Conservation (phyloP, 2,329 filamentous ascomycete genomes). For the Epichloe sp. region DNA sequence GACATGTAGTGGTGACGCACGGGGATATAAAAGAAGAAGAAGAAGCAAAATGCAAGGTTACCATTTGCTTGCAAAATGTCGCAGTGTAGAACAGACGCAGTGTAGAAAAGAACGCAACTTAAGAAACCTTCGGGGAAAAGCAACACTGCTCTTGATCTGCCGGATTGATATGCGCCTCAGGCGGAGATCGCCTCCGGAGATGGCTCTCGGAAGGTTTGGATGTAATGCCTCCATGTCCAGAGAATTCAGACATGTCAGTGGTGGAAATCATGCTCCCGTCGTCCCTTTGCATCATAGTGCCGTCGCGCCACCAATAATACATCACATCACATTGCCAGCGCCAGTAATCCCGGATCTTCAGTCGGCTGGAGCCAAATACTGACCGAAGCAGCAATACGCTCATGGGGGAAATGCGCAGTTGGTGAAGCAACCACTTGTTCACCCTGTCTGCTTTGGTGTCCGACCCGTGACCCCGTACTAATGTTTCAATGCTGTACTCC, state of each 20-base stretch:
- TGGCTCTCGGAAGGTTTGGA: conserved; percentile 12
- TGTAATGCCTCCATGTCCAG: conserved; percentile 13
- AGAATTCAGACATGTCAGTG: conserved; percentile 13
- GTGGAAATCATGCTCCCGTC: conserved; percentile 9
- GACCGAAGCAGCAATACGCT: conserved; percentile 30
- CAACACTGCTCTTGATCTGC: conserved; percentile 2
- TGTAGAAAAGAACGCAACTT: too few species aligned
- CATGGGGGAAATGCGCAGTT: conserved; percentile 33
- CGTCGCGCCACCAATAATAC: conserved; percentile 24
- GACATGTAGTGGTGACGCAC: neutral
- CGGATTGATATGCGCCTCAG: neutral
- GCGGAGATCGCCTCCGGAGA: conserved; percentile 8
- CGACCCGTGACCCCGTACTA: conserved; percentile 23
- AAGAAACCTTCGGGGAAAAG: too few species aligned
- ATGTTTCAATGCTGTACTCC: conserved; percentile 33
- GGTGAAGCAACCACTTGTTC: conserved; percentile 38
- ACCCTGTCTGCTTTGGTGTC: conserved; percentile 32
- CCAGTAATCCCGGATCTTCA: conserved; percentile 20
- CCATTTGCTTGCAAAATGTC: too few species aligned
- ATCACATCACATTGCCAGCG: conserved; percentile 26
- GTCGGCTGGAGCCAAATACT: conserved; percentile 15
- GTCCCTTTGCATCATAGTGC: conserved; percentile 9
- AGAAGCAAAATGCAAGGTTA: too few species aligned
- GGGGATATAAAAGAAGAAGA: too few species aligned
- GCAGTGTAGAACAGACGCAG: too few species aligned